These are phyloP conservation scores for Xylariaceae sp. DNA, from an alignment of 2,329 filamentous ascomycete species.

Conservation along the genomic window DNA sequence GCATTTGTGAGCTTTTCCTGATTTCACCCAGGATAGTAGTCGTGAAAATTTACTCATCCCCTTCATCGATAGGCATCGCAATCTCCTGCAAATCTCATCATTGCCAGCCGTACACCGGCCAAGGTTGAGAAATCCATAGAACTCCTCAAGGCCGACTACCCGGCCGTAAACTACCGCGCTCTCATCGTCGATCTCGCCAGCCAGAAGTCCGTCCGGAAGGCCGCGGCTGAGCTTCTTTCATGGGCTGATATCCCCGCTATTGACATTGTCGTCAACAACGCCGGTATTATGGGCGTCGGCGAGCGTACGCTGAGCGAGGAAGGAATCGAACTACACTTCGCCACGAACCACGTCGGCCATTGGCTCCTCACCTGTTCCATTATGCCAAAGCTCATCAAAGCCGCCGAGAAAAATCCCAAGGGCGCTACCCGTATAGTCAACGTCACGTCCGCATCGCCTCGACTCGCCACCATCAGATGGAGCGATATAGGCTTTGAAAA, in stretches of 20 bases:
- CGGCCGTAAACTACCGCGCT: conserved; percentile 31
- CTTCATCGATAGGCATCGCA: conserved; percentile 27
- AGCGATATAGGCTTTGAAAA: conserved; percentile 36
- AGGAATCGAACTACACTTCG: conserved; percentile 44
- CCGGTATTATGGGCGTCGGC: conserved; percentile 39
- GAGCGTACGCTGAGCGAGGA: conserved; percentile 37
- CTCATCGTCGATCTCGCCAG: conserved; percentile 39
- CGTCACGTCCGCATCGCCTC: conserved; percentile 35
- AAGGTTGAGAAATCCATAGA: conserved; percentile 33
- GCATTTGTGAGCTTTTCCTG: conserved; percentile 32
- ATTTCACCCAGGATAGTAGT: not conserved
- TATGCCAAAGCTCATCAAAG: conserved; percentile 40
- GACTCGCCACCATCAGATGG: conserved; percentile 31
- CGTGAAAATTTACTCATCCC: not conserved
- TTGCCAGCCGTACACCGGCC: conserved; percentile 33
- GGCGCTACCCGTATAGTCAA: conserved; percentile 39
- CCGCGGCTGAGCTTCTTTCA: conserved; percentile 34
- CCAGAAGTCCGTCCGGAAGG: conserved; percentile 35
- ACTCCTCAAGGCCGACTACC: conserved; percentile 29
- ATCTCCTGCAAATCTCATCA: conserved; percentile 34
- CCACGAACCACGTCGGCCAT: conserved; percentile 44
- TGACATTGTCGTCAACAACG: conserved; percentile 44
- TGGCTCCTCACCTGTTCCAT: conserved; percentile 45
- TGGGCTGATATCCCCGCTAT: conserved; percentile 35
- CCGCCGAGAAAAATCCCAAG: conserved; percentile 25